These are phyloP conservation scores for Melampsora americana DNA, from an alignment of 1,284 basidiomycete species.

Conservation along the genomic window DNA sequence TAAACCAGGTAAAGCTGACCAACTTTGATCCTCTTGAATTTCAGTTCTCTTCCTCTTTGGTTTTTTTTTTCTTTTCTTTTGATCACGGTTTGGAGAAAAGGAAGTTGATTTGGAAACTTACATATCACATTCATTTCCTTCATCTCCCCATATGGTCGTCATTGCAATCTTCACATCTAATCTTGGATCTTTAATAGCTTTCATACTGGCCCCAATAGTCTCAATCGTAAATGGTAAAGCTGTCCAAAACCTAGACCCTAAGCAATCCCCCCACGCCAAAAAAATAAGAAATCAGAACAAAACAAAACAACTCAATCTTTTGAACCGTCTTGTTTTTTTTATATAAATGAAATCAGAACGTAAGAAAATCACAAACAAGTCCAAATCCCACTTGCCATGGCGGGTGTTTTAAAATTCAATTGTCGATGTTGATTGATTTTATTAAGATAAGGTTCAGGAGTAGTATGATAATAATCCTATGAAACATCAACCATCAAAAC, in stretches of 20 bases:
- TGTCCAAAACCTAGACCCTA: conserved; percentile 53
- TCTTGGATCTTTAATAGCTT: conserved; percentile 50
- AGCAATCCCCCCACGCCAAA: background rate
- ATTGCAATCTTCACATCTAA: conserved; percentile 53
- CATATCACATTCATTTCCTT: conserved; percentile 54
- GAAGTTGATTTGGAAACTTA: conserved; percentile 42
- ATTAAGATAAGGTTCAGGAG: conserved; percentile 50
- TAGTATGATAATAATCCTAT: conserved; percentile 51
- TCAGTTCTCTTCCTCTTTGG: no score
- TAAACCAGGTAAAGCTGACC: conserved; percentile 49
- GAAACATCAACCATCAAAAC: background rate
- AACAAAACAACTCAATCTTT: no score
- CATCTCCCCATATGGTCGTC: conserved; percentile 56
- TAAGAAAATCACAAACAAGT: conserved; percentile 50
- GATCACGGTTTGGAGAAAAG: conserved; percentile 47
- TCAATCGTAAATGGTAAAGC: conserved; percentile 55
- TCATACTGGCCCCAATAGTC: conserved; percentile 53
- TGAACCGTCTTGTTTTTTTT: no score
- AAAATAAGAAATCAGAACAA: background rate
- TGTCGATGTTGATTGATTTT: conserved; percentile 54
- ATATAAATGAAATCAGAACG: background rate
- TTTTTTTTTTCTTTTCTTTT: conserved; percentile 34
- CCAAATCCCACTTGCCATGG: conserved; percentile 55
- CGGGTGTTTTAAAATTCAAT: conserved; percentile 52
- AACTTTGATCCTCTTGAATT: conserved; percentile 5